A percentile compares a stretch with the other conserved stretches of the same genome.
Evolutionary conservation across 805 yeast species (phyloP).

Genomic region (Suhomyces emberorum): DNA sequence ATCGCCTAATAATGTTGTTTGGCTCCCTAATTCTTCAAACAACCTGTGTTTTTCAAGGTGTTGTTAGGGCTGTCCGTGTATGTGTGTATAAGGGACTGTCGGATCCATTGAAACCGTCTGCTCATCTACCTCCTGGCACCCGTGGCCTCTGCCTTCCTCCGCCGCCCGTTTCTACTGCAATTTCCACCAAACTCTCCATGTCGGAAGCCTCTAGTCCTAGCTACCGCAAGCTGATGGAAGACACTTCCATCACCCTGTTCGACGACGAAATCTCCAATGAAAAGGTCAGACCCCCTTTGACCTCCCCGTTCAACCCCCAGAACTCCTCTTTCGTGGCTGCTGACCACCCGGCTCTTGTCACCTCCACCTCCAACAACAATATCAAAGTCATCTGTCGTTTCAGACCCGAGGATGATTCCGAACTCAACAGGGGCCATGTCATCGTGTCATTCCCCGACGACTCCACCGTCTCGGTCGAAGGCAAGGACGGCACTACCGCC

Average conservation of each 20-base stretch:
- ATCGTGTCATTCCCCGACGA: slow-evolving; percentile 21
- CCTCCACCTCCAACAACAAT: slow-evolving; percentile 21
- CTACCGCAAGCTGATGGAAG: slow-evolving; percentile 1
- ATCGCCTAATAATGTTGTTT: too few species aligned
- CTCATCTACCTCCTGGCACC: too few species aligned
- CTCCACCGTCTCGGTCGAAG: slow-evolving; percentile 24
- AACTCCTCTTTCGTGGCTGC: slow-evolving; percentile 2
- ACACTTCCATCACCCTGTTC: slow-evolving; percentile 4
- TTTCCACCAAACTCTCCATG: background rate
- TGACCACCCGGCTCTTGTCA: slow-evolving; percentile 3
- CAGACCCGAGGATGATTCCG: slow-evolving; percentile 52
- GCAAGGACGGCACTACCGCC: slow-evolving; percentile 22
- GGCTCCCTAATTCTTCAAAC: too few species aligned
- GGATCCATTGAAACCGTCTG: too few species aligned
- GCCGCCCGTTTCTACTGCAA: too few species aligned
- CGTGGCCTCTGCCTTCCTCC: too few species aligned
- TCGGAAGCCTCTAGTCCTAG: slow-evolving; percentile 1
- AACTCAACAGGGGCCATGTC: slow-evolving; percentile 17
- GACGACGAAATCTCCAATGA: background rate
- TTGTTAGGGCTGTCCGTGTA: too few species aligned
- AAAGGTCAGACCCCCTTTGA: background rate
- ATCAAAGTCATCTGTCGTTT: slow-evolving; percentile 72
- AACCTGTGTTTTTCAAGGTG: too few species aligned
- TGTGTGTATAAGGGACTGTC: too few species aligned
- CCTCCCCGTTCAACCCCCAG: slow-evolving; percentile 6